Evolutionary conservation across 2,329 filamentous ascomycete genomes (phyloP).

Genomic region (Fusarium continuum): DNA sequence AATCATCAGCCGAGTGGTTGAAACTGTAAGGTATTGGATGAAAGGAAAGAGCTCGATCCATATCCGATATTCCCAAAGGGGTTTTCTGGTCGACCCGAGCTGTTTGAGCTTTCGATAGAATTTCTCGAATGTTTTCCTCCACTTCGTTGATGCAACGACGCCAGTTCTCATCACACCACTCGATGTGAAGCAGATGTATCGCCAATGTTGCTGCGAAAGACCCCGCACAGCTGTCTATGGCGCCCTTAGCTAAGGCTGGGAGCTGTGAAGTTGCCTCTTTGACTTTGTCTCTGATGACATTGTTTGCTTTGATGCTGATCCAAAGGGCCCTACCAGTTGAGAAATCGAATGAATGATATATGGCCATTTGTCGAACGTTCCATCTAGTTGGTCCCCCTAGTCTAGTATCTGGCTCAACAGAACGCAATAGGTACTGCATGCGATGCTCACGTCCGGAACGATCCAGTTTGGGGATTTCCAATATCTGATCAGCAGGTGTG

Average conservation of each 20-base stretch:
- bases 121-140: background rate
- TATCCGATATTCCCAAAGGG: too few relatives aligned
- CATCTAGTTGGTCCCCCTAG: background rate
- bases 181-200: background rate
- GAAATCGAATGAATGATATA: background rate
- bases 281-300: background rate
- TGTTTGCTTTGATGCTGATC: background rate
- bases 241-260: background rate
- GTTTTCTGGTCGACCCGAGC: background rate
- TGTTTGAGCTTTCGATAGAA: background rate
- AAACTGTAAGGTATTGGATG: too few relatives aligned
- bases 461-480: slow-evolving; percentile 2
- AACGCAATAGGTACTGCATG: slow-evolving; percentile 19
- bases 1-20: too few relatives aligned
- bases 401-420: background rate
- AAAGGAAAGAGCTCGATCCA: too few relatives aligned
- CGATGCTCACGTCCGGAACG: slow-evolving; percentile 12
- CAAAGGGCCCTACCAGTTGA: background rate
- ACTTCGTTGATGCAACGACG: background rate
- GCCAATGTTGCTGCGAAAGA: background rate
- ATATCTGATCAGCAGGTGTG: fast-evolving
- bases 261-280: background rate
- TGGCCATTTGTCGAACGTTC: background rate
- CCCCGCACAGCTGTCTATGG: background rate
- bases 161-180: background rate